Evolutionary conservation across 1,284 basidiomycete species (phyloP).

Genomic region (Apiotrichum sp.): DNA sequence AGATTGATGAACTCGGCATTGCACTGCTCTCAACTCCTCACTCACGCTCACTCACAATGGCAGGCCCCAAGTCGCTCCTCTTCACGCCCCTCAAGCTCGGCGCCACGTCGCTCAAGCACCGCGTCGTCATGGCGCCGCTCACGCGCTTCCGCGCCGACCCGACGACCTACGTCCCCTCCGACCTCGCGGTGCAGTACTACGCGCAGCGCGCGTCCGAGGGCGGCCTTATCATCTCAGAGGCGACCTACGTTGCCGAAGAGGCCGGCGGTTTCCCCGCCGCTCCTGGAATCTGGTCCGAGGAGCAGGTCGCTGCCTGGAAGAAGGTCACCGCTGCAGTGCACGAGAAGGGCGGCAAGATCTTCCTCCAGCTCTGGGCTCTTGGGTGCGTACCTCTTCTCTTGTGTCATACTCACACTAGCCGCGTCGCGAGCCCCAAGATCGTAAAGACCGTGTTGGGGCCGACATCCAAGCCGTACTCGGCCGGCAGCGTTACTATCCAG

Average conservation of each 20-base stretch:
- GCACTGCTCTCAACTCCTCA: too few relatives aligned
- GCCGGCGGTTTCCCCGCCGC: slow-evolving; percentile 21
- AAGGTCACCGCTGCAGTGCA: slow-evolving; percentile 50
- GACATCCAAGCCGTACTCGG: slow-evolving; percentile 50
- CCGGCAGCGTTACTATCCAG: too few relatives aligned
- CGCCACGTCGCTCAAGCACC: slow-evolving; percentile 30
- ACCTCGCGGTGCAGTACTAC: slow-evolving; percentile 39
- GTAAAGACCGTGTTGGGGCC: slow-evolving; percentile 51
- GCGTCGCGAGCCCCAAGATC: slow-evolving; percentile 9
- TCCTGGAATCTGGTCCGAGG: slow-evolving; percentile 30
- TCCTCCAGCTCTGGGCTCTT: slow-evolving; percentile 53
- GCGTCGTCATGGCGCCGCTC: slow-evolving; percentile 43
- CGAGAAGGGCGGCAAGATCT: slow-evolving; percentile 50
- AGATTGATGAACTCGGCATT: too few relatives aligned
- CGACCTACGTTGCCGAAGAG: slow-evolving; percentile 25
- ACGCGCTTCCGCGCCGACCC: slow-evolving; percentile 32
- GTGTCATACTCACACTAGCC: background rate
- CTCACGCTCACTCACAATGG: too few relatives aligned
- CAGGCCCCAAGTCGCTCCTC: slow-evolving; percentile 4
- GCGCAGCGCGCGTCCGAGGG: slow-evolving; percentile 38
- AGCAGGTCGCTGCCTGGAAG: slow-evolving; percentile 37
- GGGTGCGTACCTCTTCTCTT: slow-evolving; percentile 17
- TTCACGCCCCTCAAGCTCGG: slow-evolving; percentile 30
- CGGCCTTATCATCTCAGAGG: slow-evolving; percentile 41
- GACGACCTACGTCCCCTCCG: slow-evolving; percentile 23